Evolutionary conservation across 495 filamentous ascomycete species (phyloP).

Genomic region (Aspergillus haitiensis): DNA sequence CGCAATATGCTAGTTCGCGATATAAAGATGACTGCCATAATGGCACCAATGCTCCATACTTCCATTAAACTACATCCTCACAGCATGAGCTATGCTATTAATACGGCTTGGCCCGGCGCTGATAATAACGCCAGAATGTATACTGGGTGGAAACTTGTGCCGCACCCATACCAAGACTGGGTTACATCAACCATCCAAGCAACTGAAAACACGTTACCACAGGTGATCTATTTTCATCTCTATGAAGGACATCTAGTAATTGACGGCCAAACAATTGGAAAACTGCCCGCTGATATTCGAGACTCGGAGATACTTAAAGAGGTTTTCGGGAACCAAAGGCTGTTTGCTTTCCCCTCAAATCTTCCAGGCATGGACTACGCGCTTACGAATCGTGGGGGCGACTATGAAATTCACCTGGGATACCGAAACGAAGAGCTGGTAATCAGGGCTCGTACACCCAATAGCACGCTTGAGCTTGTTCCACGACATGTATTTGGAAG

Average conservation of each 20-base stretch:
- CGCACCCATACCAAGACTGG: constrained; percentile 26
- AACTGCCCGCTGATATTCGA: constrained; percentile 50
- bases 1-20: constrained; percentile 47
- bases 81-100: constrained; percentile 27
- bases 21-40: constrained; percentile 42
- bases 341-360: constrained; percentile 45
- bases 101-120: constrained; percentile 20
- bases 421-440: constrained; percentile 30
- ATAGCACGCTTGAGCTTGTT: constrained; percentile 44
- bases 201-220: constrained; percentile 11
- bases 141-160: constrained; percentile 30
- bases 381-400: constrained; percentile 26
- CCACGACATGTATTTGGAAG: constrained; percentile 38
- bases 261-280: constrained; percentile 50
- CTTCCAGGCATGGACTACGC: constrained; percentile 49
- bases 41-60: constrained; percentile 33
- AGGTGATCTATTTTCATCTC: constrained; percentile 51
- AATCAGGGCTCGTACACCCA: constrained; percentile 18
- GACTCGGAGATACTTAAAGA: constrained; percentile 38
- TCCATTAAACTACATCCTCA: constrained; percentile 24
- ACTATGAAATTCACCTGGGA: constrained; percentile 44
- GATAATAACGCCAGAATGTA: constrained; percentile 13
- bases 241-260: constrained; percentile 58
- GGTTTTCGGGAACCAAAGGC: constrained; percentile 44
- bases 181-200: constrained; percentile 26